phyloP scores from a whole-genome alignment of 2,329 filamentous ascomycete genomes.

The Sporothrix mexicana region DNA sequence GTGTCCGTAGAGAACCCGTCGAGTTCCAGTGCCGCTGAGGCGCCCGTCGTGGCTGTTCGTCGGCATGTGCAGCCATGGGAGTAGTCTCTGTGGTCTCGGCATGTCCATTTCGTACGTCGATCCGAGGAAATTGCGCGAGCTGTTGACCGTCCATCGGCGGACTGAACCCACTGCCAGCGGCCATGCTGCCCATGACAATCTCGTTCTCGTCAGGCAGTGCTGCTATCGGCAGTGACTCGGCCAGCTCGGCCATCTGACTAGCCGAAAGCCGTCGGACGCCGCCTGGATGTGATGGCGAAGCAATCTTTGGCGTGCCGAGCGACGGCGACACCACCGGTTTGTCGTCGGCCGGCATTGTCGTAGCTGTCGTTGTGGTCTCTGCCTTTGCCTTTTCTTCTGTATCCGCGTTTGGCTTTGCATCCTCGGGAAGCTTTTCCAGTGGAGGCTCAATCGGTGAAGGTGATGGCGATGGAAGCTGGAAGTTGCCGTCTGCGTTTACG shows the following conservation, averaged over 20 bases:
- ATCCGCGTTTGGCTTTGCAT: not conserved
- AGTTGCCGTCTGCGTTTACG: not conserved
- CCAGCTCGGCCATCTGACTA: constrained; percentile 63
- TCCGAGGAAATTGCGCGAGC: not conserved
- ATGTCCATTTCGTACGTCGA: not conserved
- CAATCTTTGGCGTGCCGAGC: not conserved
- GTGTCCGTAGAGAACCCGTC: constrained; percentile 45
- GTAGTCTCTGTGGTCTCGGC: not conserved
- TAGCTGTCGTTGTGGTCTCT: too few relatives aligned
- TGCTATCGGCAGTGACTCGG: constrained; percentile 64
- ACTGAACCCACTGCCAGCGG: not conserved
- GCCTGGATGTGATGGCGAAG: constrained; percentile 40
- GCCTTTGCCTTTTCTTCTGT: not conserved
- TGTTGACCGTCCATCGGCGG: not conserved
- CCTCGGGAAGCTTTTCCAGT: not conserved
- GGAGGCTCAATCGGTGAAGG: constrained; percentile 25
- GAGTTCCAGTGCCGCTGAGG: constrained; percentile 28
- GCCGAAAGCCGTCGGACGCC: constrained; percentile 61
- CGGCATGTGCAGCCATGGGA: not conserved
- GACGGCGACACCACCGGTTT: constrained; percentile 4
- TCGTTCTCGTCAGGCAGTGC: constrained; percentile 45
- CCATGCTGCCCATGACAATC: not conserved
- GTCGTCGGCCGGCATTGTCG: not conserved
- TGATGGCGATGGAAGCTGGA: constrained; percentile 26
- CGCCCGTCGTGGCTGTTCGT: not conserved